Conservation (phyloP, 805 yeast genomes). For the Lachancea quebecensis region DNA sequence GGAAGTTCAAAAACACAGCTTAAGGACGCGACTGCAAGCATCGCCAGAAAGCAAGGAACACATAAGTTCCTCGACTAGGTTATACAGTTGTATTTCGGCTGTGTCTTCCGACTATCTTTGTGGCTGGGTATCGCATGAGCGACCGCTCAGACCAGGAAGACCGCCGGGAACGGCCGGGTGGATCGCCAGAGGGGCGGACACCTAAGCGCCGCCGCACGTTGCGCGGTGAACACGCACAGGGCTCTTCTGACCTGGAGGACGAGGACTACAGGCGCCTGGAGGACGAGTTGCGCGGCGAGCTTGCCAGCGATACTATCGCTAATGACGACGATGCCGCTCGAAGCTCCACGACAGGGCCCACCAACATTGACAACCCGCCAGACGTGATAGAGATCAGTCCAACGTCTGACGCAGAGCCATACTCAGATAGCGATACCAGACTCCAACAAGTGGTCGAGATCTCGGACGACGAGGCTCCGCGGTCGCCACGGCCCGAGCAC, state of each 20-base stretch:
- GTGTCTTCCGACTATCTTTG: too few relatives aligned
- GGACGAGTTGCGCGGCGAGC: background rate
- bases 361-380: background rate
- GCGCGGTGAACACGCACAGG: background rate
- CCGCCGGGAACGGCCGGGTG: too few relatives aligned
- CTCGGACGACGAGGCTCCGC: constrained; percentile 22
- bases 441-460: constrained; percentile 36
- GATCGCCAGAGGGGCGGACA: too few relatives aligned
- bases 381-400: background rate
- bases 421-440: constrained; percentile 16
- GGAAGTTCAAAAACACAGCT: too few relatives aligned
- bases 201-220: background rate
- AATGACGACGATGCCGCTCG: background rate
- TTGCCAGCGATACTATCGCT: background rate
- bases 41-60: too few relatives aligned
- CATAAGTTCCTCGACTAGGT: too few relatives aligned
- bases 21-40: too few relatives aligned
- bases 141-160: too few relatives aligned
- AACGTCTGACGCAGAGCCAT: constrained; percentile 1
- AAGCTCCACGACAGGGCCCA: too few relatives aligned
- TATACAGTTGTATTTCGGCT: too few relatives aligned
- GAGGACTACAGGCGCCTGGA: background rate
- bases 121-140: too few relatives aligned
- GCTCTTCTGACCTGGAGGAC: background rate
- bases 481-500: constrained; percentile 13